These are phyloP conservation scores for Candida adriatica DNA, from an alignment of 805 yeast genomes.

Conservation along the genomic window DNA sequence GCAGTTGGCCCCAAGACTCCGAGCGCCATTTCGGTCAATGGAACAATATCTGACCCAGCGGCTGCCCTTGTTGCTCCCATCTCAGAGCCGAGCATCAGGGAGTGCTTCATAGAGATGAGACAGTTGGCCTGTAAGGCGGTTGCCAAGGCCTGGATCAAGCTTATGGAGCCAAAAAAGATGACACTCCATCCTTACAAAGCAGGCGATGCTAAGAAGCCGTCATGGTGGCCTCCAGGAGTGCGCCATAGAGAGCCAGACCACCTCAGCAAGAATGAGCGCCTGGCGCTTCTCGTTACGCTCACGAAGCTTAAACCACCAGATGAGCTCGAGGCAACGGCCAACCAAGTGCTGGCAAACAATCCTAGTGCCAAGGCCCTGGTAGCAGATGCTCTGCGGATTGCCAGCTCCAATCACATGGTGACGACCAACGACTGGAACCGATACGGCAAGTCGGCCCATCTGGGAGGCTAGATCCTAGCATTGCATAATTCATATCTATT, in stretches of 20 bases:
- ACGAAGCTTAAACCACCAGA: constrained; percentile 22
- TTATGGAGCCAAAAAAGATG: constrained; percentile 62
- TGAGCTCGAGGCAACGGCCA: constrained; percentile 3
- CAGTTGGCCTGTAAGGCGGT: constrained; percentile 54
- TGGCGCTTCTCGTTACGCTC: constrained; percentile 40
- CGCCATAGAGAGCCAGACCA: constrained; percentile 73
- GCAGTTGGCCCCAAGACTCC: no score
- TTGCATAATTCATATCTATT: not conserved
- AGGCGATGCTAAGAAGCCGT: constrained; percentile 44
- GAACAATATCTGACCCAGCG: no score
- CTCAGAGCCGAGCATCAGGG: no score
- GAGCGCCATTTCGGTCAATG: no score
- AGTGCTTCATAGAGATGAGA: constrained; percentile 15
- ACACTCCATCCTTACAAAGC: constrained; percentile 53
- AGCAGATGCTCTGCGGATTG: no score
- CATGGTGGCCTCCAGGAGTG: constrained; percentile 64
- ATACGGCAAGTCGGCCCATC: constrained; percentile 1
- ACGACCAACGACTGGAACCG: no score
- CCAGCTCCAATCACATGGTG: no score
- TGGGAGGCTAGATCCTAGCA: constrained; percentile 2
- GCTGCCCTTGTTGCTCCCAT: no score
- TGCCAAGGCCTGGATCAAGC: constrained; percentile 62
- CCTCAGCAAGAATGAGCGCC: constrained; percentile 49
- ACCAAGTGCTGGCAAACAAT: constrained; percentile 2
- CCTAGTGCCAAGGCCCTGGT: not conserved